Base-by-base conservation (phyloP, 768 basidiomycete species). In the Guyanaporus albipodus region DNA sequence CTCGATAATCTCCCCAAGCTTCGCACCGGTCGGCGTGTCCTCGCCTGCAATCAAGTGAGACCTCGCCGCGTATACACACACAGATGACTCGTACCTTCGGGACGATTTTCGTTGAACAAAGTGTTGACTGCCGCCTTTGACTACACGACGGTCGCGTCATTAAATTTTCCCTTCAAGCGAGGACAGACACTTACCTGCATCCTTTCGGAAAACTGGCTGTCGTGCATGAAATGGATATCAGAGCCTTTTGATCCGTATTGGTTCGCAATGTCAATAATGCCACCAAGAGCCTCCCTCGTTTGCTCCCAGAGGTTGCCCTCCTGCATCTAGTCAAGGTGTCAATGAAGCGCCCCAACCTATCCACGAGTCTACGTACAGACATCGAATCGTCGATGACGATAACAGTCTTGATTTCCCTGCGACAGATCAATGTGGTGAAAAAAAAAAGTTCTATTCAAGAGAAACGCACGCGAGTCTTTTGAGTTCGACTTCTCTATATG, bases 211-310 rank as follows among this genome's bases (percentile, higher is more conserved):
- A 59, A 70, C 46, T 62, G 69, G 45, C 53, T 60, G 24, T 56
- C 52, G 47, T 74, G 75, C 55, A 74, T 64, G 55, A 75, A 74
- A 50, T 72, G 64, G 11, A 76, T 58, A 31, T 75, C 75, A 37
- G 67, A 22, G 10, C 75, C 73, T 23, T 64, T 69, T 9, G 64
- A 61, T 12, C 66, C 71, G 39, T 70, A 68, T 29, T 59, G 50
- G 23, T 60, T 64, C 19, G 70, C 67, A 4, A 69, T 52, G 28
- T 72, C 67, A 5, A 69, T 63, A 19, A 74, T 63, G 37, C 67
- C 73, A 34, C 61, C 71, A 18, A 76, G 63, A 2, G 75, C 73
- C 29, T 71, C 72, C 22, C 70, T 52, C 2, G 74, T 58, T 43
- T 60, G 68, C 18, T 44, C 35, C 74, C 74, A 76, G 14, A 70